These are phyloP conservation scores for Zopfochytrium polystomum DNA, from an alignment of 371 early-diverging fungal genomes.

Conservation along the genomic window DNA sequence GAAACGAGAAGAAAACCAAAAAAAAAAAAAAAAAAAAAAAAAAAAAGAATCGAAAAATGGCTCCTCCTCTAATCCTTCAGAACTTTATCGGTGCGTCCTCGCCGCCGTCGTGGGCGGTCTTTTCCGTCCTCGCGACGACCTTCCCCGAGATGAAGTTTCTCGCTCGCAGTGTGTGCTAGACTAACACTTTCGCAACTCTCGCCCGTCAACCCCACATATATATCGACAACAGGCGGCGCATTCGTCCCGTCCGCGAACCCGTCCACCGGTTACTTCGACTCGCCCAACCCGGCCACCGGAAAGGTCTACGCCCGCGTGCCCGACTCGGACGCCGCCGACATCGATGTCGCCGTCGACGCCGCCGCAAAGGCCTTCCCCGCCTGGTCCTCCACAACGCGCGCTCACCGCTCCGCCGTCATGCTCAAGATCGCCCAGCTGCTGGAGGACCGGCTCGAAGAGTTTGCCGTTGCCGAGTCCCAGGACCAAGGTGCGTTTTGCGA, in stretches of 20 bases:
- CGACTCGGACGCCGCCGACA: slow-evolving; percentile 57
- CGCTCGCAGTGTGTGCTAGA: no score
- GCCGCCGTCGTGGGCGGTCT: no score
- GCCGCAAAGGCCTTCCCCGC: slow-evolving; percentile 60
- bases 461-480: slow-evolving; percentile 39
- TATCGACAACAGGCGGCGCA: slow-evolving; percentile 43
- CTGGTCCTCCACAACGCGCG: slow-evolving; percentile 58
- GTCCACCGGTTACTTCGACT: slow-evolving; percentile 57
- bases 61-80: no score
- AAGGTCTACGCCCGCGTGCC: slow-evolving; percentile 53
- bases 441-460: slow-evolving; percentile 46
- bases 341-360: slow-evolving; percentile 64
- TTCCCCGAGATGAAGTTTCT: no score
- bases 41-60: no score
- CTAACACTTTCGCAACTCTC: no score
- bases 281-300: slow-evolving; percentile 61
- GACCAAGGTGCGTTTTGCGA: no score
- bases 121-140: no score
- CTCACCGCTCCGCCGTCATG: slow-evolving; percentile 51
- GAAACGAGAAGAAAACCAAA: no score
- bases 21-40: no score
- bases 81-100: no score
- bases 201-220: no score
- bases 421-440: slow-evolving; percentile 61
- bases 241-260: slow-evolving; percentile 43